Base-by-base conservation (phyloP, 1,284 basidiomycete genomes). In the Ustilago xerochloae region DNA sequence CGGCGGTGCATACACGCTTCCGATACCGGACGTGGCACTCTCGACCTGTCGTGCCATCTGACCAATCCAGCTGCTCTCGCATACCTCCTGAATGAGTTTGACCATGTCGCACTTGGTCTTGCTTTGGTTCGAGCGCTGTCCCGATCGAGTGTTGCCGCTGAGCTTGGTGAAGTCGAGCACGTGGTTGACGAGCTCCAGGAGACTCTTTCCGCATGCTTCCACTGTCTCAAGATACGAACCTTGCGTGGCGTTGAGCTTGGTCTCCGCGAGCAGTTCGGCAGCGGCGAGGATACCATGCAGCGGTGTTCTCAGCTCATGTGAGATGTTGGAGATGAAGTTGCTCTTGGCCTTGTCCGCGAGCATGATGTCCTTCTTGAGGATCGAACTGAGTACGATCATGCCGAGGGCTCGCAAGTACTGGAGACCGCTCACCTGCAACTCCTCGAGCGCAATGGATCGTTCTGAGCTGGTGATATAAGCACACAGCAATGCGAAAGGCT, bases 81-180 rank as follows among this genome's bases (percentile, higher is more conserved):
- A 91, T 0, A 94, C 94, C 81, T 96, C 93, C 85, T 97, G 94
- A n/a, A 97, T 89, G 10, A 98, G 88, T 81, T 92, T 90, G 85
- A 93, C 90, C 65, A 97, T 86, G 84, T 97, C 91, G 59, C 78
- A 79, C 55, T 79, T 74, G 45, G 49, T 62, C 54, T 75, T 73
- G 20, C 54, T 57, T 32, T 70, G 57, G 10, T 32, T 41, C 15
- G 56, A 55, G 26, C 66, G 54, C 47, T 69, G 58, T 15, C 64
- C 70, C 12, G 59, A 47, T 73, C 91, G 91, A n/a, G 65, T 67
- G 52, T 76, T 77, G 51, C 94, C 93, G 79, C 92, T 94, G 20
- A 97, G 88, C 84, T 97, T 97, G 33, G 94, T 97, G 82, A 96
- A 97, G 84, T 97, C 95, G 35, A 98, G 87, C 6, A 98, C 95